Base-by-base conservation (phyloP, 441 rosid species). In the Caryocar brasiliense region DNA sequence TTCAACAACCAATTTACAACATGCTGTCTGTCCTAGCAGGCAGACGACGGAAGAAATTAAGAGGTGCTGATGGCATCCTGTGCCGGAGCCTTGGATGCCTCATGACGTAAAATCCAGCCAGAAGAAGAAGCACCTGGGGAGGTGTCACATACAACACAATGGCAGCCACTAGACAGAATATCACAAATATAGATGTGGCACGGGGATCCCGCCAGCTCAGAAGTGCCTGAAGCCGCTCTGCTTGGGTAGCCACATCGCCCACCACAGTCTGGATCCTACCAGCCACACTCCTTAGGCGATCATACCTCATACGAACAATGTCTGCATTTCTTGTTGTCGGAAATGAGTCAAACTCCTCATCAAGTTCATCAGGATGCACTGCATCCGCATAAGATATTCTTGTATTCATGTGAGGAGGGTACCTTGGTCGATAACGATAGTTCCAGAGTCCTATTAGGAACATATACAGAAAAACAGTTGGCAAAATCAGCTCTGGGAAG, bases 161-260 rank as follows among this genome's bases (percentile, higher is more conserved):
- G 20, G 95, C 89, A 29, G 80, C 78, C 36, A 73, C 32, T 7
- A 92, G 53, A 65, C 94, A 85, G 42, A 80, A 61, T 3, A 62
- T 63, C 74, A 87, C 40, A 56, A 77, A 92, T 26, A 85, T 59
- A 2, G 77, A 50, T 0, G 98, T 81, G 26, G 96, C 98, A 0
- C 98, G 89, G 11, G 94, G 93, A 70, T 87, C 96, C 36, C 95
- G 74, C 98, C 95, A 92, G 56, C 85, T 85, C 57, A 87, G 47
- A 10, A 87, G 62, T 12, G 86, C 83, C 20, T 80, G 91, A 57
- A 83, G 5, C 62, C 98, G 66, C 64, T 92, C 96, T 20, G 89
- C 98, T 64, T 92, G 98, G 12, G 82, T 65, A 2, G 96, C 98
- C 25, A 87, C 58, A 57, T 92, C 98, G 9, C 98, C 95, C n/a